Evolutionary conservation across 495 filamentous ascomycete species (phyloP).

Genomic region (Penicilliopsis zonata): DNA sequence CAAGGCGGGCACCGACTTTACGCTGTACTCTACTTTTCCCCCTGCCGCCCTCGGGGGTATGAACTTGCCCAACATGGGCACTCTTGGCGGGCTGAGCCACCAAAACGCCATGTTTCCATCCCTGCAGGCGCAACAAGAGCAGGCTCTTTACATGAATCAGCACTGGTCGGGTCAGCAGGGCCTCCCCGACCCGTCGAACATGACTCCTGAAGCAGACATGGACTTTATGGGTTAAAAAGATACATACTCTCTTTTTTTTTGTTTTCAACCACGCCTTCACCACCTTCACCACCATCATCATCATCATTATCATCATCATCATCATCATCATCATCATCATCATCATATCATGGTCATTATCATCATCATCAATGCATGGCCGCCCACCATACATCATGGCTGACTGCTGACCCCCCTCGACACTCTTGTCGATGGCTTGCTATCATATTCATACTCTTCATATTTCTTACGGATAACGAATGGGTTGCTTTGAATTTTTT

Average conservation of each 20-base stretch:
- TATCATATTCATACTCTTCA: too few species aligned
- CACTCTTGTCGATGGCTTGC: too few species aligned
- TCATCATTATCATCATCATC: too few species aligned
- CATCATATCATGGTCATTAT: too few species aligned
- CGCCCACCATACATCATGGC: too few species aligned
- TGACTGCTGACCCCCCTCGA: too few species aligned
- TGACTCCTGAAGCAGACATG: background rate
- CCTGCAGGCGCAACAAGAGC: constrained; percentile 7
- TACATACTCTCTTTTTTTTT: background rate
- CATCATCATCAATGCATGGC: too few species aligned
- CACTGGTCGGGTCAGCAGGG: constrained; percentile 6
- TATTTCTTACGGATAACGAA: too few species aligned
- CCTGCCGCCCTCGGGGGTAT: background rate
- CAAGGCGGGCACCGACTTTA: constrained; percentile 32
- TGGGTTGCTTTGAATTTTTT: background rate
- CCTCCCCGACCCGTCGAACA: background rate
- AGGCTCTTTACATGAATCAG: constrained; percentile 6
- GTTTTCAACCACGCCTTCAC: background rate
- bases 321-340: too few species aligned
- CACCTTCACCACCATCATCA: too few species aligned
- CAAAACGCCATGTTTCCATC: constrained; percentile 13
- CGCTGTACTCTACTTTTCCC: constrained; percentile 19
- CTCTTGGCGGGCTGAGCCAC: background rate
- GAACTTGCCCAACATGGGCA: constrained; percentile 3
- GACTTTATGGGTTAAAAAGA: background rate